phyloP scores from a whole-genome alignment of 2,329 filamentous ascomycete species.

The Penicillium vulpinum region DNA sequence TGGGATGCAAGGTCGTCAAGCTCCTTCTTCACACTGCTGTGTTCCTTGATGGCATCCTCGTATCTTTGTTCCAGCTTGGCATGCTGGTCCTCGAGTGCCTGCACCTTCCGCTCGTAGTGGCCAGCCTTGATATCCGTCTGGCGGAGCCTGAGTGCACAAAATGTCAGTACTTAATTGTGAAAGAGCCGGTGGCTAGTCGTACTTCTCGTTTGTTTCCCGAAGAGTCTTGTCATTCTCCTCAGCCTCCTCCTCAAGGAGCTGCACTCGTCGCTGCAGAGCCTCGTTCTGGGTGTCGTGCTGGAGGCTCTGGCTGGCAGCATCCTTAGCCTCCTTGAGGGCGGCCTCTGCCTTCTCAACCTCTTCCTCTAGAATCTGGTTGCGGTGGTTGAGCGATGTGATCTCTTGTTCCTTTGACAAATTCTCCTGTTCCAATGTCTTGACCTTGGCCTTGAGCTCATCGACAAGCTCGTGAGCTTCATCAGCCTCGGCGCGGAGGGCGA shows the following conservation, averaged over 20 bases:
- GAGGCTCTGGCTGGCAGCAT: constrained; percentile 75
- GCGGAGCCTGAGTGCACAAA: constrained; percentile 69
- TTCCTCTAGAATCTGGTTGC: constrained; percentile 83
- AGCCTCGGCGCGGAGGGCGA: constrained; percentile 87
- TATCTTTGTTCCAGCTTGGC: constrained; percentile 98
- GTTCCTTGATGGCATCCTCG: constrained; percentile 95
- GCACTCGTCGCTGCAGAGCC: constrained; percentile 83
- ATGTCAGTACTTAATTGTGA: constrained; percentile 12
- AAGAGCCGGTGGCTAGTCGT: constrained; percentile 45
- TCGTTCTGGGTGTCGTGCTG: constrained; percentile 88
- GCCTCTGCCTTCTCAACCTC: constrained; percentile 93
- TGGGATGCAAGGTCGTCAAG: constrained; percentile 86
- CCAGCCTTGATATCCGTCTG: constrained; percentile 99
- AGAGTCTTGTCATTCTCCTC: constrained; percentile 95
- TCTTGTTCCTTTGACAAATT: constrained; percentile 97
- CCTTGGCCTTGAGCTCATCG: constrained; percentile 81
- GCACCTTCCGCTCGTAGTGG: constrained; percentile 98
- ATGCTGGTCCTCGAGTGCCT: constrained; percentile 86
- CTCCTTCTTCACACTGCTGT: constrained; percentile 80
- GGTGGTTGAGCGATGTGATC: constrained; percentile 93
- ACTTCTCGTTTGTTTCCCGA: constrained; percentile 98
- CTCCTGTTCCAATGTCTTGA: constrained; percentile 92
- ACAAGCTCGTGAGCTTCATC: constrained; percentile 79
- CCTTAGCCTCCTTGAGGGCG: constrained; percentile 82
- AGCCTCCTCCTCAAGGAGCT: constrained; percentile 96